These are phyloP conservation scores for Neurospora pannonica DNA, from an alignment of 495 filamentous ascomycete genomes.

Conservation along the genomic window DNA sequence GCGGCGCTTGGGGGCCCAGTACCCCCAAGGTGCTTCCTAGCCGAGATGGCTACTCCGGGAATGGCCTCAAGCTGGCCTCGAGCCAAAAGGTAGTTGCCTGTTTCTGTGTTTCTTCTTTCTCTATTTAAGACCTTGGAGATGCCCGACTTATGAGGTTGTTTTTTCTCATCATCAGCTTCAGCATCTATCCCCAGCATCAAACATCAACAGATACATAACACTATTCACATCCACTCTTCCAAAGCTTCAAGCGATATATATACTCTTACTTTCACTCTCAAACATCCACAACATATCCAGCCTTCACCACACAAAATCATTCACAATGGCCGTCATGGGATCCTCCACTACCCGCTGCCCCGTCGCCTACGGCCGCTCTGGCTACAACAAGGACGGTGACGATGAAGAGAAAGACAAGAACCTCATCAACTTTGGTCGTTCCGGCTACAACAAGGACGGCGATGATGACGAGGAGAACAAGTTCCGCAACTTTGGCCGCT, in stretches of 20 bases:
- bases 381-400: slow-evolving; percentile 35
- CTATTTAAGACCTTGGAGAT: slow-evolving; percentile 23
- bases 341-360: slow-evolving; percentile 38
- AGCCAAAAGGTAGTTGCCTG: not conserved
- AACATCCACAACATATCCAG: slow-evolving; percentile 3
- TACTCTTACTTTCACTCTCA: not conserved
- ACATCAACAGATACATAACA: slow-evolving; percentile 1
- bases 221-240: not conserved
- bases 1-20: not conserved
- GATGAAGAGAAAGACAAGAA: not conserved
- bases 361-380: slow-evolving; percentile 46
- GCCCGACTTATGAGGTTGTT: slow-evolving; percentile 9
- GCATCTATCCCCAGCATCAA: slow-evolving; percentile 13
- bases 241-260: slow-evolving; percentile 1
- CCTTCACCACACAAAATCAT: slow-evolving; percentile 7
- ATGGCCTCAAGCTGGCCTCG: not conserved
- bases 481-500: slow-evolving; percentile 31
- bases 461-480: slow-evolving; percentile 32
- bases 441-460: slow-evolving; percentile 25
- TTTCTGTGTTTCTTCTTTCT: not conserved
- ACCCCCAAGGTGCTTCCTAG: not conserved
- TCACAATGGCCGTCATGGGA: slow-evolving; percentile 34
- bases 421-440: not conserved
- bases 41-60: not conserved
- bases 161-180: slow-evolving; percentile 22